Evolutionary conservation across 257 asterid species (phyloP), one percentile per base, ranked within the genome.

Genomic region (Rehmannia glutinosa): DNA sequence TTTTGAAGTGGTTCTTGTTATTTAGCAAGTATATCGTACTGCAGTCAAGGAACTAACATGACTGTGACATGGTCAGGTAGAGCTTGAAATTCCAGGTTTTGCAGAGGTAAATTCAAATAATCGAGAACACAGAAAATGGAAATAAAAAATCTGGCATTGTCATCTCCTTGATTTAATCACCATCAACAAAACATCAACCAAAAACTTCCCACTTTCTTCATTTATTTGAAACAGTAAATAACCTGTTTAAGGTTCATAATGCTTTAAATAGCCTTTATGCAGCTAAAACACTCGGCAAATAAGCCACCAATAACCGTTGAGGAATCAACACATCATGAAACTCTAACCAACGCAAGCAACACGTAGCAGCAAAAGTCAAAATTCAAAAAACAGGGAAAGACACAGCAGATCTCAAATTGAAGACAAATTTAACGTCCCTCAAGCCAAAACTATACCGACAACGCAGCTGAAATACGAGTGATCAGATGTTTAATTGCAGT

Each of bases 331-430:
- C 43, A 24, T 25, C 59, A 59, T 39, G 10, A 47, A 45, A 6
- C 47, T 32, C 33, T 30, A 45, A n/a, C 4, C 17, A 35, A 30
- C 21, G 12, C 11, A 41, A 47, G 1, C 32, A 28, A 64, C 20
- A 47, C 16, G 35, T 19, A 46, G 36, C 24, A 45, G 23, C 66
- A n/a, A 43, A 46, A 61, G 19, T 61, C 39, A 56, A 36, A 46
- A 54, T 64, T 27, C 62, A 38, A 16, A 46, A 69, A 53, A 38
- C 50, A 64, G 12, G 17, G 8, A 8, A 65, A 39, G 45, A 46
- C 7, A 15, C 53, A 74, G 9, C 70, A 62, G 62, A 68, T 68
- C 56, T 45, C 54, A 36, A 74, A 68, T 19, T 32, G 27, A 27
- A 27, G 41, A 20, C 9, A 41, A 39, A 17, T 0, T 4, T 12